Base-by-base conservation (phyloP, 768 basidiomycete species). In the Kwoniella mangroviensis region DNA sequence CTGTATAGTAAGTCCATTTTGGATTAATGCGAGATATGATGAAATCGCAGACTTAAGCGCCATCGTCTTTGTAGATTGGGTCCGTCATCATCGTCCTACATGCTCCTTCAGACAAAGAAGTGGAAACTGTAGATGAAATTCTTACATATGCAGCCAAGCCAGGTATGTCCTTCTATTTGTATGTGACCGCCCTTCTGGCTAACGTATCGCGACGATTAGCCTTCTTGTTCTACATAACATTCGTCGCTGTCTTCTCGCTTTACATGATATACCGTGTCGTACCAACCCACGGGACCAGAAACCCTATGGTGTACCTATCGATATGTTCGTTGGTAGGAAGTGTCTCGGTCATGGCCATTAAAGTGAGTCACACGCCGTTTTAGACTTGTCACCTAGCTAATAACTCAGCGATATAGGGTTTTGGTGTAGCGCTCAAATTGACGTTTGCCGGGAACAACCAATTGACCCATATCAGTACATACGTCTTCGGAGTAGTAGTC, bases 261-360 rank as follows among this genome's bases (percentile, higher is more conserved):
- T 86, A 92, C 81, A 92, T 97, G 91, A 93, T 98, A 68, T 94
- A 92, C 86, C 84, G 84, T 26, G 87, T 97, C 70, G 91, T 88
- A 1, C 97, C 97, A 9, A 89, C 86, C 71, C 88, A 97, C 77
- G 97, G 97, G 41, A 91, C 90, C 55, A 88, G 89, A 66, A 94
- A 91, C 72, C 97, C 97, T 2, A 75, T 94, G 70, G 91, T 97
- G 40, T 98, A 97, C 84, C 88, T 98, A 72, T 94, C 94, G 28
- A 96, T 99, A 78, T 98, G 97, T 84, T 98, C 95, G 12, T 83
- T 98, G 67, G 94, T 94, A 54, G 97, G 97, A 12, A 94, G 93
- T 40, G 89, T 99, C 54, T 94, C 93, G n/a, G 89, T 98, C 84
- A 98, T 99, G 97, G 91, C 94, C 52, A 92, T 98, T 86, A 99